These are phyloP conservation scores for Haberlea rhodopensis DNA, from an alignment of 257 asterid species.

Conservation along the genomic window DNA sequence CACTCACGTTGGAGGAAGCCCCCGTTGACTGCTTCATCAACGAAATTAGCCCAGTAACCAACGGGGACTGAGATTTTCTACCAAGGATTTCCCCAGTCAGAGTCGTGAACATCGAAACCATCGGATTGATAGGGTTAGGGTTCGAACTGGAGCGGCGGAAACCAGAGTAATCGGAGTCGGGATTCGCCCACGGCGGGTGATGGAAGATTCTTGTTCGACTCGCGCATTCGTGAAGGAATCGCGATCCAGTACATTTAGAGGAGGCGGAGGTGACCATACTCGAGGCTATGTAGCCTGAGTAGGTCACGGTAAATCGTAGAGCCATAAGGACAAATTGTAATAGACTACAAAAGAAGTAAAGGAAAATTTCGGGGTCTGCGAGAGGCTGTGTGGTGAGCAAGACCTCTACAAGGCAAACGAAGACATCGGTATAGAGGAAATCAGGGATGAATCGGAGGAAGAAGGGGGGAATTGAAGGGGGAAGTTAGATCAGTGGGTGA, in stretches of 20 bases:
- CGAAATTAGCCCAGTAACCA: slow-evolving; percentile 52
- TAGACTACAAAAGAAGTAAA: slow-evolving; percentile 30
- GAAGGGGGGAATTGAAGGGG: slow-evolving; percentile 26
- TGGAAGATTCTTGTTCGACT: slow-evolving; percentile 40
- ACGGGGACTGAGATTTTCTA: slow-evolving; percentile 39
- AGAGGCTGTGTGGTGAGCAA: slow-evolving; percentile 18
- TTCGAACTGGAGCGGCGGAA: slow-evolving; percentile 32
- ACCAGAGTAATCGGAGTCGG: slow-evolving; percentile 47
- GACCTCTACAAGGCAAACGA: slow-evolving; percentile 27
- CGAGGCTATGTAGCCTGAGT: too few species aligned
- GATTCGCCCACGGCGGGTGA: slow-evolving; percentile 35
- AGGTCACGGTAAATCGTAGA: slow-evolving; percentile 67
- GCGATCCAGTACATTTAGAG: slow-evolving; percentile 45
- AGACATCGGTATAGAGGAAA: slow-evolving; percentile 25
- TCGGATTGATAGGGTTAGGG: slow-evolving; percentile 18
- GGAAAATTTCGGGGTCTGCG: slow-evolving; percentile 31
- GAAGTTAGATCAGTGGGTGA: neutral
- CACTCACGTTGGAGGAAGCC: slow-evolving; percentile 28
- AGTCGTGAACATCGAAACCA: slow-evolving; percentile 42
- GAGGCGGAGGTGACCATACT: too few species aligned
- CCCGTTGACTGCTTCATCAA: too few species aligned
- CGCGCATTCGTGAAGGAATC: slow-evolving; percentile 54
- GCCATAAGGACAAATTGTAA: slow-evolving; percentile 59
- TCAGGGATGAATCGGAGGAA: slow-evolving; percentile 20
- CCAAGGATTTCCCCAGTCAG: slow-evolving; percentile 49